phyloP scores from a whole-genome alignment of 2,329 filamentous ascomycete genomes.

The Diaporthe sp. region DNA sequence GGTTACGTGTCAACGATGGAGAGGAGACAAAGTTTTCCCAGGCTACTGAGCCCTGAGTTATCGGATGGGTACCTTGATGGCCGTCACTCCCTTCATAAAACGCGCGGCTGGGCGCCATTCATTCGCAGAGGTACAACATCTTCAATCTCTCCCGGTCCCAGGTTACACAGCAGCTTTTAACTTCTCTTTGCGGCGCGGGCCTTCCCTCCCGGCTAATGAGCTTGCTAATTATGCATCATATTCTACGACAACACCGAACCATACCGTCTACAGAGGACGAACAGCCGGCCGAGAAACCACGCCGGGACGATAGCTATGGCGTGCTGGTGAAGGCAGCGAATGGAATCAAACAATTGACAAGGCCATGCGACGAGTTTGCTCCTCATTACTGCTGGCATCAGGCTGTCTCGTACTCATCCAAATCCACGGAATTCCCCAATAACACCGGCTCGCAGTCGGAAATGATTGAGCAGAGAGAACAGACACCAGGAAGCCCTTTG shows the following conservation, averaged over 20 bases:
- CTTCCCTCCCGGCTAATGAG: conserved; percentile 36
- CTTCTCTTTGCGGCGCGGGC: conserved; percentile 31
- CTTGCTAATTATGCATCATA: background rate
- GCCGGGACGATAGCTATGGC: no score
- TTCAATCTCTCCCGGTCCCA: background rate
- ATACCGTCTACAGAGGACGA: background rate
- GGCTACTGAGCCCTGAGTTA: background rate
- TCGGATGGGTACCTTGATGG: conserved; percentile 29
- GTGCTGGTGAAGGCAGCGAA: background rate
- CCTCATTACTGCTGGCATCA: background rate
- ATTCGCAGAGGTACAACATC: background rate
- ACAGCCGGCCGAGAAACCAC: background rate
- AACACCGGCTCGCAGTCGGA: background rate
- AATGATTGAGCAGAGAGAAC: background rate
- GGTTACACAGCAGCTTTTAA: conserved; percentile 19
- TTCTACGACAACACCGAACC: background rate
- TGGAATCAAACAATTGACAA: background rate
- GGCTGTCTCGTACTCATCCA: background rate
- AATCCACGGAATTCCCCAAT: background rate
- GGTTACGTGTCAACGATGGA: background rate
- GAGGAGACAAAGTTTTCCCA: background rate
- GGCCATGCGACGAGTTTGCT: background rate
- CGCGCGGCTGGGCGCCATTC: background rate
- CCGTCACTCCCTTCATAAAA: conserved; percentile 11
- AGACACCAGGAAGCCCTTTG: background rate